phyloP scores from a whole-genome alignment of 805 yeast genomes.

The Candida namnaoensis region DNA sequence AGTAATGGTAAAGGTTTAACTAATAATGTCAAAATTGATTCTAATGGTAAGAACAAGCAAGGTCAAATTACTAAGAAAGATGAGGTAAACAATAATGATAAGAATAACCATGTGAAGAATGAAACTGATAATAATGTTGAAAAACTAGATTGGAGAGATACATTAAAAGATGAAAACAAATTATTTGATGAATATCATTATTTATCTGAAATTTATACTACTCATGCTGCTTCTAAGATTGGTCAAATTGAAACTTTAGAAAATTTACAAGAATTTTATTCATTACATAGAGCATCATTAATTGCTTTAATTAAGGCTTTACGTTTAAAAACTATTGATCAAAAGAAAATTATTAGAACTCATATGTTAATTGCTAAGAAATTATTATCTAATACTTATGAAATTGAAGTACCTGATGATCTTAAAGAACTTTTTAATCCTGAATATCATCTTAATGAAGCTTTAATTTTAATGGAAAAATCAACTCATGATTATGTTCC shows the following conservation, averaged over 20 bases:
- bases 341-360: constrained; percentile 15
- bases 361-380: constrained; percentile 21
- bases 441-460: constrained; percentile 6
- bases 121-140: not conserved
- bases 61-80: too few relatives aligned
- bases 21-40: too few relatives aligned
- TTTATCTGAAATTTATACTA: constrained; percentile 15
- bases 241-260: constrained; percentile 9
- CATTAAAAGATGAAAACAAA: not conserved
- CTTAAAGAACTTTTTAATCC: constrained; percentile 1
- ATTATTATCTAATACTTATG: not conserved
- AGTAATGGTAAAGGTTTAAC: too few relatives aligned
- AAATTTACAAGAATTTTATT: constrained; percentile 21
- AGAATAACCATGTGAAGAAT: too few relatives aligned
- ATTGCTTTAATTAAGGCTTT: constrained; percentile 11
- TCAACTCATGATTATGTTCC: not conserved
- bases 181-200: not conserved
- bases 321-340: constrained; percentile 18
- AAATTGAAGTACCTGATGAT: not conserved
- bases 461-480: constrained; percentile 7
- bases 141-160: not conserved
- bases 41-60: too few relatives aligned
- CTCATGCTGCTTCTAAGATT: constrained; percentile 13
- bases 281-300: constrained; percentile 20
- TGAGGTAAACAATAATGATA: too few relatives aligned